phyloP scores from a whole-genome alignment of 2,329 filamentous ascomycete genomes.

The Fusarium tanahbumbuense region DNA sequence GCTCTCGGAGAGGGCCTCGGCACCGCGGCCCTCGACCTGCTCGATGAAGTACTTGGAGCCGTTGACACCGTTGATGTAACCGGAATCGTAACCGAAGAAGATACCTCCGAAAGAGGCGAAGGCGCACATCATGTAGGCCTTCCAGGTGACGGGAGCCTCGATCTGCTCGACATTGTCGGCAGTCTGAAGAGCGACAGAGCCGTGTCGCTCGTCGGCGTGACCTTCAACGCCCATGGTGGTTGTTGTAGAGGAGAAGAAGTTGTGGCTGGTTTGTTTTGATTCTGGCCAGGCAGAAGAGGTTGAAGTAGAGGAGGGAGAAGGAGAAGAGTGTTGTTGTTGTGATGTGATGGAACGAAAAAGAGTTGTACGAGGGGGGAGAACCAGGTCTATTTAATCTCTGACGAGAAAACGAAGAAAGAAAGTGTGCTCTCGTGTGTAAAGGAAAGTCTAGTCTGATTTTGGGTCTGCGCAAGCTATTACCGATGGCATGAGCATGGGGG shows the following conservation, averaged over 20 bases:
- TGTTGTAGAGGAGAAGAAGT: background rate
- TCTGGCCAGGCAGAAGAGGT: slow-evolving; percentile 11
- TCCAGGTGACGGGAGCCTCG: slow-evolving; percentile 75
- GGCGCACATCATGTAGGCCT: slow-evolving; percentile 76
- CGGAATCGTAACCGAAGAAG: slow-evolving; percentile 84
- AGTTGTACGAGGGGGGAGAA: slow-evolving; percentile 39
- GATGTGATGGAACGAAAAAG: slow-evolving; percentile 36
- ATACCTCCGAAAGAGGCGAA: slow-evolving; percentile 79
- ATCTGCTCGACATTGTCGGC: slow-evolving; percentile 67
- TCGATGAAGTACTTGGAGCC: slow-evolving; percentile 64
- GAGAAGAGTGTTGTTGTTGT: slow-evolving; percentile 27
- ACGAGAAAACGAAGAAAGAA: slow-evolving; percentile 26
- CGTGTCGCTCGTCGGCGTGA: slow-evolving; percentile 41
- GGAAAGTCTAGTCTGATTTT: background rate
- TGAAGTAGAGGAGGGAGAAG: background rate
- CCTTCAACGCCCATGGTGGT: slow-evolving; percentile 42
- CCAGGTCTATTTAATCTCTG: slow-evolving; percentile 44
- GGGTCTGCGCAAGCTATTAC: background rate
- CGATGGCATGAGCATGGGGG: slow-evolving; percentile 1
- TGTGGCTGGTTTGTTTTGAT: background rate
- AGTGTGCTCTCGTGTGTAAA: background rate
- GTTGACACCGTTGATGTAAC: slow-evolving; percentile 76
- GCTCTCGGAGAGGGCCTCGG: slow-evolving; percentile 52
- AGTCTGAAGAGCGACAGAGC: slow-evolving; percentile 52
- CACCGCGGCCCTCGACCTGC: slow-evolving; percentile 59